Conservation (phyloP, 2,329 filamentous ascomycete genomes). For the Botrytis fabae region DNA sequence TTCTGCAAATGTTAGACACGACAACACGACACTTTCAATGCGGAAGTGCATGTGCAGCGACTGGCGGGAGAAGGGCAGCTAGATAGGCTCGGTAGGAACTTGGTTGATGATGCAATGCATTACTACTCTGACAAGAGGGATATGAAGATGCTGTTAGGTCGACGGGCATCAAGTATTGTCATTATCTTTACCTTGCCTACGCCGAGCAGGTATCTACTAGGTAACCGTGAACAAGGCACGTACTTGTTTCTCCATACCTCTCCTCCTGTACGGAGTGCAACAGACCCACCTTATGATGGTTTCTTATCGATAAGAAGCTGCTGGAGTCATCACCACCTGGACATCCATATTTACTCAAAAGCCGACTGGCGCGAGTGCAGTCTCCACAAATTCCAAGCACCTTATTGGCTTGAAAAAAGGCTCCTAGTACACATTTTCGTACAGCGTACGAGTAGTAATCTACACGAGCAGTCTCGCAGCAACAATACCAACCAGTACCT, state of each 20-base stretch:
- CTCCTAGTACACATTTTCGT: not conserved
- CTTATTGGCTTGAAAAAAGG: not conserved
- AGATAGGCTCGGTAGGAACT: not conserved
- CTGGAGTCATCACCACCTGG: not conserved
- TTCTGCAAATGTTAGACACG: not conserved
- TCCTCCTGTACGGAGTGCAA: not conserved
- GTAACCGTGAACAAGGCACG: not conserved
- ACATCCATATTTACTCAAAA: not conserved
- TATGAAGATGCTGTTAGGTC: not conserved
- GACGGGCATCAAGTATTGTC: not conserved
- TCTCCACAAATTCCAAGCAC: not conserved
- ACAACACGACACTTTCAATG: not conserved
- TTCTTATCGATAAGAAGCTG: constrained; percentile 8
- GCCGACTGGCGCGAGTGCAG: not conserved
- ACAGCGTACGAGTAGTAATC: not conserved
- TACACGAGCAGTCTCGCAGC: too few relatives aligned
- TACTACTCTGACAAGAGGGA: not conserved
- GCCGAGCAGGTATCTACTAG: not conserved
- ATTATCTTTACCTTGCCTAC: not conserved
- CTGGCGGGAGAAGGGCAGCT: not conserved
- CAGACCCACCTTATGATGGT: not conserved
- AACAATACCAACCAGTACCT: not conserved
- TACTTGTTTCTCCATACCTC: not conserved
- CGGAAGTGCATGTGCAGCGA: not conserved
- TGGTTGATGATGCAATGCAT: not conserved